A percentile compares a stretch with the other conserved stretches of the same genome.
Evolutionary conservation across 495 filamentous ascomycete species (phyloP).

Genomic region (Darksidea phi): DNA sequence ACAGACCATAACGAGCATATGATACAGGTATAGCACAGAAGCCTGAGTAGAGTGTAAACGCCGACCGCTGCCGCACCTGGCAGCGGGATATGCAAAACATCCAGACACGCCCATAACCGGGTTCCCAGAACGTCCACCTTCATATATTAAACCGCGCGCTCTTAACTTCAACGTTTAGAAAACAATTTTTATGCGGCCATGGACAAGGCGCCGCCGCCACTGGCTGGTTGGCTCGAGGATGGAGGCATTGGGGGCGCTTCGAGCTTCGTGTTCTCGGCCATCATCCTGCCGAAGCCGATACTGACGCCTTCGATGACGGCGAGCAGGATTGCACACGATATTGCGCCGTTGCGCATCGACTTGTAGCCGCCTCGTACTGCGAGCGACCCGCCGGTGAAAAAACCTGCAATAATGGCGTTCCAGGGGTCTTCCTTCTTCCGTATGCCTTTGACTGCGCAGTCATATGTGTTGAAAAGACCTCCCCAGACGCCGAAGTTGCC

Average conservation of each 20-base stretch:
- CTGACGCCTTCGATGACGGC: constrained; percentile 97
- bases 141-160: constrained; percentile 1
- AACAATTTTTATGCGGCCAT: neutral
- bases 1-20: constrained; percentile 15
- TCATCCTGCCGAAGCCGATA: constrained; percentile 94
- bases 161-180: neutral
- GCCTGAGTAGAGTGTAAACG: constrained; percentile 29
- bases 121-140: neutral
- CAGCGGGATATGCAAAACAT: constrained; percentile 22
- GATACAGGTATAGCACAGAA: constrained; percentile 16
- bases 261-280: constrained; percentile 85
- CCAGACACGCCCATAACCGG: neutral
- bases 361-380: constrained; percentile 86
- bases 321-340: constrained; percentile 88
- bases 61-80: constrained; percentile 23
- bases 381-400: constrained; percentile 91
- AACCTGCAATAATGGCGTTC: constrained; percentile 93
- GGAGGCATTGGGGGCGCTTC: constrained; percentile 53
- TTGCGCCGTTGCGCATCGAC: constrained; percentile 88
- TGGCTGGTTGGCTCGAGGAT: neutral
- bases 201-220: neutral
- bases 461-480: constrained; percentile 88
- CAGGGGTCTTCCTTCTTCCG: constrained; percentile 96
- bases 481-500: constrained; percentile 99
- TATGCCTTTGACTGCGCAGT: constrained; percentile 96